A percentile compares a stretch with the other conserved stretches of the same genome.
These are phyloP conservation scores for Cyberlindnera suaveolens DNA, from an alignment of 805 yeast genomes.

Conservation along the genomic window DNA sequence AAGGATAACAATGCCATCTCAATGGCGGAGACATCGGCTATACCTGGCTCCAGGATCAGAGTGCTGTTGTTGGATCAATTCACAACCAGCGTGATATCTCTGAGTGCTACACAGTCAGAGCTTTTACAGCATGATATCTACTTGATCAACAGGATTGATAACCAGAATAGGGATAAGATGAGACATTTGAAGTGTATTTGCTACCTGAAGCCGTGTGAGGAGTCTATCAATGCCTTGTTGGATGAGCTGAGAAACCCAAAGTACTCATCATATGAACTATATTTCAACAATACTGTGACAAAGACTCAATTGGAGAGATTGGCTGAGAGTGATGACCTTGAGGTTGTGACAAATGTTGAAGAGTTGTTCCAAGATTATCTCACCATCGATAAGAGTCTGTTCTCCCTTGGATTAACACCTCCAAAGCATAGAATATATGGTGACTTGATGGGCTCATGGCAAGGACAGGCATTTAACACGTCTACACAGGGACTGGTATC, in stretches of 20 bases:
- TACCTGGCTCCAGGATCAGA: slow-evolving; percentile 40
- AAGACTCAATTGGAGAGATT: slow-evolving; percentile 78
- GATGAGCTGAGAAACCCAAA: slow-evolving; percentile 74
- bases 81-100: slow-evolving; percentile 81
- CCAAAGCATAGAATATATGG: slow-evolving; percentile 27
- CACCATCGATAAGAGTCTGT: slow-evolving; percentile 65
- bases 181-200: slow-evolving; percentile 78
- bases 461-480: slow-evolving; percentile 35
- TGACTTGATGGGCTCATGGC: slow-evolving; percentile 39
- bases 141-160: slow-evolving; percentile 66
- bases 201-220: slow-evolving; percentile 67
- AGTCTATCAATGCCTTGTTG: slow-evolving; percentile 51
- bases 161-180: slow-evolving; percentile 56
- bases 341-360: slow-evolving; percentile 65
- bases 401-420: slow-evolving; percentile 32
- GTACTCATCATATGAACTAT: slow-evolving; percentile 71
- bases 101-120: slow-evolving; percentile 83
- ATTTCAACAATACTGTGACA: slow-evolving; percentile 67
- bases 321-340: slow-evolving; percentile 88
- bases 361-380: slow-evolving; percentile 84
- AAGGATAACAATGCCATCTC: slow-evolving; percentile 1
- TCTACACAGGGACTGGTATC: slow-evolving; percentile 43
- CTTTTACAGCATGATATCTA: slow-evolving; percentile 80
- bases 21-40: slow-evolving; percentile 8
- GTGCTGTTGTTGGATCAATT: slow-evolving; percentile 73